phyloP scores from a whole-genome alignment of 495 filamentous ascomycete species.

The Bathelium albidoporum region DNA sequence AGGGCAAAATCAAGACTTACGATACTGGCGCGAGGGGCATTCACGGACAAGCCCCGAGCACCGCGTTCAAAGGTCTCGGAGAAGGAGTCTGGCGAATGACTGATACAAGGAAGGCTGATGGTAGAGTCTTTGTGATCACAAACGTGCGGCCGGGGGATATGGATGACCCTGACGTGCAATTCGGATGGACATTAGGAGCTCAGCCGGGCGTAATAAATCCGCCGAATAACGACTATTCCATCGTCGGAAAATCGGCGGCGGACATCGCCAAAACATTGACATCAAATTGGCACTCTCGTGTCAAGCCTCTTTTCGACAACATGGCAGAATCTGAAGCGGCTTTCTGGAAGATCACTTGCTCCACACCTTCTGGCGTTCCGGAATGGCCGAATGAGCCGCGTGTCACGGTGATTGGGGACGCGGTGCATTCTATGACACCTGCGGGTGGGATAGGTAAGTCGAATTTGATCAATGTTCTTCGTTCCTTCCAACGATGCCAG shows the following conservation, averaged over 20 bases:
- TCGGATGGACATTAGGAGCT: constrained; percentile 48
- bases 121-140: constrained; percentile 40
- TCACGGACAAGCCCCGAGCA: constrained; percentile 44
- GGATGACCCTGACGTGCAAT: constrained; percentile 41
- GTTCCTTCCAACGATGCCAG: neutral
- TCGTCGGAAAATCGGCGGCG: constrained; percentile 40
- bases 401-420: constrained; percentile 53
- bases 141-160: constrained; percentile 45
- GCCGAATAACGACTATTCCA: constrained; percentile 42
- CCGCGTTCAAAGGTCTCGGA: constrained; percentile 43
- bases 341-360: constrained; percentile 50
- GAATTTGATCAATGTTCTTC: neutral
- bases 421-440: constrained; percentile 52
- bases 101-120: constrained; percentile 33
- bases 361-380: constrained; percentile 37
- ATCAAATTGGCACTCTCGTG: constrained; percentile 37
- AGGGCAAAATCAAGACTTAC: constrained; percentile 40
- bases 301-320: constrained; percentile 42
- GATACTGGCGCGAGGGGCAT: constrained; percentile 46
- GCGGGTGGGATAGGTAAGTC: constrained; percentile 43
- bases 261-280: constrained; percentile 41
- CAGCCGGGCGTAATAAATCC: constrained; percentile 39
- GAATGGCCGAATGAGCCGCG: constrained; percentile 41
- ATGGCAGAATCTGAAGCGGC: constrained; percentile 42
- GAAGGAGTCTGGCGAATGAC: constrained; percentile 41